Evolutionary conservation across 2,329 filamentous ascomycete species (phyloP), one percentile per base, ranked within the genome.

Genomic region (Teratosphaeria gauchensis): DNA sequence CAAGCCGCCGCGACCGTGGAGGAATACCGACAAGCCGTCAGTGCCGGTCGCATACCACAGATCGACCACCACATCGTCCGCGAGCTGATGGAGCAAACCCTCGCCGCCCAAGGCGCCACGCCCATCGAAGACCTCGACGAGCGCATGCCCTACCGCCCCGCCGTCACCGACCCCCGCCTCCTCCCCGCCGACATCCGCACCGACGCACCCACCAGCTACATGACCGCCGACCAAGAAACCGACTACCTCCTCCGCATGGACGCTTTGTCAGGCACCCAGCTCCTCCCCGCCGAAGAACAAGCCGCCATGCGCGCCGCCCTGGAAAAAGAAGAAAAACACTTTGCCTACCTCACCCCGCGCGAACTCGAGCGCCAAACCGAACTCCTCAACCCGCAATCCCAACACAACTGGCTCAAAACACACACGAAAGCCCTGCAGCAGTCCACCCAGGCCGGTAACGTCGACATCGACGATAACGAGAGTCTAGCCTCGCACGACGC

Each of bases 401-500:
- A 96, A 2, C 95, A 95, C 76, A 96, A 95, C 73, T 99, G 94
- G 94, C 82, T 99, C 12, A 67, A 66, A 57, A 64, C 65, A 30
- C 69, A 73, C 57, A 60, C 59, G 8, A 48, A 48, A 21, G 42
- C 42, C n/a, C 42, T 48, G 16, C 42, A 48, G 42, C 42, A 48
- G n/a, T 48, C 42, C 42, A 48, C 42, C 0, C 42, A 48, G 19
- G 57, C 62, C 24, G 61, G 61, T 16, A 59, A 62, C 21, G 65
- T 55, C 7, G 69, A 66, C 30, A 61, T 63, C 5, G 69, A 71
- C 24, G 68, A 68, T 84, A 90, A 62, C 86, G 90, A 70, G 82
- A 96, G 73, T 86, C 90, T 60, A 89, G 91, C 2, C 86, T 92
- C 72, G 86, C 91, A 54, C 92, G 95, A 76, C 71, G 89, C 91